Conservation (phyloP, 1,139 yeast genomes). For the Magnusiomyces starmeri region DNA sequence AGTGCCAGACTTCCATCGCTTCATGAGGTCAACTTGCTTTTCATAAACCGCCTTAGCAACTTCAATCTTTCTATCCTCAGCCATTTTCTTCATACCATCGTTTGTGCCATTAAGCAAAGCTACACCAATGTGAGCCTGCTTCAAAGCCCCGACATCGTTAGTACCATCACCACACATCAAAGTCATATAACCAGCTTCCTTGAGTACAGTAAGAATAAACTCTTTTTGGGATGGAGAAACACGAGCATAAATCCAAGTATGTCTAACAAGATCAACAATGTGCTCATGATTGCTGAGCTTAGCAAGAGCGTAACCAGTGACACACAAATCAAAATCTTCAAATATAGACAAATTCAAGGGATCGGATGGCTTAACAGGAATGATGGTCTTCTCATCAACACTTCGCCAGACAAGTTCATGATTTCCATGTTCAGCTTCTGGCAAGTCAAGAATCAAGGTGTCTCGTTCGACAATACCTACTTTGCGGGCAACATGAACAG, state of each 20-base stretch:
- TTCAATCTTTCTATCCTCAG: slow-evolving; percentile 69
- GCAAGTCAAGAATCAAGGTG: slow-evolving; percentile 79
- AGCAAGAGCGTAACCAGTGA: slow-evolving; percentile 86
- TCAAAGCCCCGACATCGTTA: slow-evolving; percentile 97
- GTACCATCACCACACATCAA: slow-evolving; percentile 99
- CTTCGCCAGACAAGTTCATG: slow-evolving; percentile 77
- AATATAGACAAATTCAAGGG: slow-evolving; percentile 53
- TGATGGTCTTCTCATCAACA: slow-evolving; percentile 64
- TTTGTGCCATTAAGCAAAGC: slow-evolving; percentile 96
- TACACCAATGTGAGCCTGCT: slow-evolving; percentile 97
- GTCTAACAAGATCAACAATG: slow-evolving; percentile 64
- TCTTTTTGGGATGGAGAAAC: slow-evolving; percentile 97
- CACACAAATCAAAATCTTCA: slow-evolving; percentile 72
- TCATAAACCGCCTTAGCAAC: slow-evolving; percentile 63
- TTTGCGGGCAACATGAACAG: slow-evolving; percentile 94
- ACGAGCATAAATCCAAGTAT: slow-evolving; percentile 96
- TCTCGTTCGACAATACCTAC: slow-evolving; percentile 80
- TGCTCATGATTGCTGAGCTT: slow-evolving; percentile 49
- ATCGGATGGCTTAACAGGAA: slow-evolving; percentile 60
- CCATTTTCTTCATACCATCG: slow-evolving; percentile 84
- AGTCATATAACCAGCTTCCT: slow-evolving; percentile 85
- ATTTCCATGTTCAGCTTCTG: slow-evolving; percentile 45
- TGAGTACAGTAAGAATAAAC: slow-evolving; percentile 73
- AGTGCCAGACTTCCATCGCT: slow-evolving; percentile 55
- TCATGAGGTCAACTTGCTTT: slow-evolving; percentile 73